Evolutionary conservation across 2,329 filamentous ascomycete species (phyloP).

Genomic region (Zymoseptoria passerinii): DNA sequence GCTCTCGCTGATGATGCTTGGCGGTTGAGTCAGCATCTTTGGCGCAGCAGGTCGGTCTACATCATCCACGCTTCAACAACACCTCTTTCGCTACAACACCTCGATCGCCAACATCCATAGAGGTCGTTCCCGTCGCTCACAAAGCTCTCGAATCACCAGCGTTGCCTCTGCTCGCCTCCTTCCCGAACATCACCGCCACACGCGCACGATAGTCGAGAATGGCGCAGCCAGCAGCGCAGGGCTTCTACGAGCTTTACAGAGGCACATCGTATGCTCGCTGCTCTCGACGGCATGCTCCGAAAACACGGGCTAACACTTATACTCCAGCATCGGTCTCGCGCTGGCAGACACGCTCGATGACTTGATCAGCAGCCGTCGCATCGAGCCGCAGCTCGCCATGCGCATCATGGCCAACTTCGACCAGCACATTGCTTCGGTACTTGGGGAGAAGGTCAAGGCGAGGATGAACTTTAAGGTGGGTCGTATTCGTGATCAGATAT

Average conservation of each 20-base stretch:
- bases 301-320: conserved; percentile 5
- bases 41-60: neutral
- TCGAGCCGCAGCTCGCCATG: conserved; percentile 97
- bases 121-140: conserved; percentile 3
- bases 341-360: conserved; percentile 96
- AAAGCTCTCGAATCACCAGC: neutral
- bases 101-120: neutral
- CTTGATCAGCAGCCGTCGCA: conserved; percentile 85
- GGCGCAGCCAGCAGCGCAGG: conserved; percentile 26
- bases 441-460: conserved; percentile 87
- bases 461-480: conserved; percentile 87
- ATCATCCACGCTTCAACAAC: conserved; percentile 1
- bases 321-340: conserved; percentile 72
- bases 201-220: conserved; percentile 7
- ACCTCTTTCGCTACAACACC: conserved; percentile 7
- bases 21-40: neutral
- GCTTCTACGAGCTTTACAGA: conserved; percentile 92
- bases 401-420: conserved; percentile 96
- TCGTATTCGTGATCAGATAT: neutral
- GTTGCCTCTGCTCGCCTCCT: neutral
- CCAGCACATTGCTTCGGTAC: conserved; percentile 79
- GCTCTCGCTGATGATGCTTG: conserved; percentile 1
- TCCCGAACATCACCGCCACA: neutral
- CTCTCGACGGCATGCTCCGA: conserved; percentile 10
- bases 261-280: conserved; percentile 72